Evolutionary conservation across 2,329 filamentous ascomycete species (phyloP), one percentile per base, ranked within the genome.

Genomic region (Meredithiella fracta): DNA sequence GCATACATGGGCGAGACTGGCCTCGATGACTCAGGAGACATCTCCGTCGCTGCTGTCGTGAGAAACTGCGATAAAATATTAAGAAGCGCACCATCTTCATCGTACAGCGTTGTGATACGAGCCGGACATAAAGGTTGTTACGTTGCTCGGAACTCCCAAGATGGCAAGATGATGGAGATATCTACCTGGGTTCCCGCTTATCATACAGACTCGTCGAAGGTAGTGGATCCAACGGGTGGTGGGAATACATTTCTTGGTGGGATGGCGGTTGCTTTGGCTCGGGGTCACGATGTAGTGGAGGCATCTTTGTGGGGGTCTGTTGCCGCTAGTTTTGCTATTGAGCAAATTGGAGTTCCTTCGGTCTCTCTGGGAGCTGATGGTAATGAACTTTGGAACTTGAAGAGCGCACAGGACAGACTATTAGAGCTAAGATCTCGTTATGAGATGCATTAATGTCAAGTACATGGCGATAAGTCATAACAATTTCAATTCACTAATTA

Each of bases 151-250:
- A 80, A 80, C 17, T 34, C 29, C 11, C 29, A 5, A 11, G 29
- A 34, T 34, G 29, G 5, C 5, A 5, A 44, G 4, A n/a, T n/a
- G 5, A 44, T 5, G 11, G 29, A 34, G 7, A 73, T 83, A 54
- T 77, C 83, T 62, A 71, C 75, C 58, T 94, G 88, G 86, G 69
- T 95, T 23, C 86, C 86, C 11, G 85, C 90, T 6, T 91, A 84
- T 64, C 85, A 90, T 64, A 68, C 65, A 3, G 66, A 70, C 38
- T 44, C 62, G 1, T 58, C 62, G 7, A 78, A 72, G 58, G 87
- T 96, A 1, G 71, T 92, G n/a, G 92, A 97, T 67, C 90, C 91
- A 0, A 97, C 92, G 0, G 92, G 92, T 8, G 92, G 89, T 20
- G 92, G 92, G 0, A 98, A 98, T 67, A 83, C 85, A 0, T 97